Evolutionary conservation across 2,329 filamentous ascomycete species (phyloP), one percentile per base, ranked within the genome.

Genomic region (Aspergillus floridensis): DNA sequence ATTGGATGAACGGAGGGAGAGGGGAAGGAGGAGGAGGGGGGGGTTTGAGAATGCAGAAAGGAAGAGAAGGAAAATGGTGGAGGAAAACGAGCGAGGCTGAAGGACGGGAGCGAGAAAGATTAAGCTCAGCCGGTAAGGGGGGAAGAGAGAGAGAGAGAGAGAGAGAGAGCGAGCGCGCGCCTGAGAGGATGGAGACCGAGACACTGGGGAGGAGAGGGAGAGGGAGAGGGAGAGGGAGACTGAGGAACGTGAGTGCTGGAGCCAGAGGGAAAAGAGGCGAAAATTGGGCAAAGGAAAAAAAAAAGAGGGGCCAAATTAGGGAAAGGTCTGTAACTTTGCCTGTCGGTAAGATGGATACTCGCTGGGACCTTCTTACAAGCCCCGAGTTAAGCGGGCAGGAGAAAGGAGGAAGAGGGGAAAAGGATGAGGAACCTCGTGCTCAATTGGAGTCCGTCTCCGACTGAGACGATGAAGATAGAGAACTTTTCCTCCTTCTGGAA

Each of bases 111-210:
- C 26, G 24, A 53, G 41, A 55, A 35, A 52, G 50, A 56, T 59
- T 57, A 59, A 59, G 57, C 56, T 59, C 58, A 55, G 56, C 53
- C 52, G 53, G 57, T 50, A 58, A 61, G 49, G 57, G 53, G 54
- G 24, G 55, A 46, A 35, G 54, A 31, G 51, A 29, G 54, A 29
- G 52, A 52, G 16, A 41, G 16, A 3, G 16, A 41, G 35, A 1
- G 38, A 7, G 38, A 44, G 16, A 2, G 38, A 44, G 32, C 11
- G 32, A 35, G 32, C 11, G 32, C 10, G 32, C 11, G 32, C 11
- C 11, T 12, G 32, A 35, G 32, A 44, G 38, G 38, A 44, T 7
- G 16, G n/a, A 44, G 38, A 44, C 14, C 6, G 38, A 44, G 38
- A n/a, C 6, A 44, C 32, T 35, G 7, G 38, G 19, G 38, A 16